A percentile compares a stretch with the other conserved stretches of the same genome.
These are phyloP conservation scores for Mycena metata DNA, from an alignment of 768 basidiomycete species.

Conservation along the genomic window DNA sequence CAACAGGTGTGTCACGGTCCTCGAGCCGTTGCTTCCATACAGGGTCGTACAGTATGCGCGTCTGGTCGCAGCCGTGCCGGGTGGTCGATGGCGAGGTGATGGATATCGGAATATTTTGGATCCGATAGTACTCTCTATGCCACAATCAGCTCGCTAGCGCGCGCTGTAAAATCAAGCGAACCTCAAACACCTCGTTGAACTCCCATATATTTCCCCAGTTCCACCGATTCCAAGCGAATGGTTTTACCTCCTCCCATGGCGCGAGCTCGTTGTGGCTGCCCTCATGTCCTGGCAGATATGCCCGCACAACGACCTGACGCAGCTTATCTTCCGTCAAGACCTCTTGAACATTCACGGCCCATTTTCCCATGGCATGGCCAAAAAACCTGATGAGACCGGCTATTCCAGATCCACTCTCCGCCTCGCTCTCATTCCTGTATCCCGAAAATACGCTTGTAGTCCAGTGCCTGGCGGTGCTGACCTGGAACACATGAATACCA, in stretches of 20 bases:
- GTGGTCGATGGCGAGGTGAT: slow-evolving; percentile 71
- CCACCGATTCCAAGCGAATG: slow-evolving; percentile 64
- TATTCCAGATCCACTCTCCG: too few relatives aligned
- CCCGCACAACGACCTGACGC: slow-evolving; percentile 67
- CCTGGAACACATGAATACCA: neutral
- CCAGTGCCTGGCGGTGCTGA: slow-evolving; percentile 80
- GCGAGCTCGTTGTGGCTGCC: slow-evolving; percentile 64
- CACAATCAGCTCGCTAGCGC: slow-evolving; percentile 20
- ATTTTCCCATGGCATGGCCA: slow-evolving; percentile 65
- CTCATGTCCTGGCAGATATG: slow-evolving; percentile 77
- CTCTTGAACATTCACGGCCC: slow-evolving; percentile 66
- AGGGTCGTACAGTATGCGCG: too few relatives aligned
- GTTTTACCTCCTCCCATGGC: slow-evolving; percentile 62
- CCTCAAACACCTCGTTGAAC: slow-evolving; percentile 73
- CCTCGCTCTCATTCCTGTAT: slow-evolving; percentile 50
- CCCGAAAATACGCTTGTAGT: slow-evolving; percentile 66
- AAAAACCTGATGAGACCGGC: slow-evolving; percentile 70
- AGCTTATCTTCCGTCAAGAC: slow-evolving; percentile 53
- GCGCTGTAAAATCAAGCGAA: slow-evolving; percentile 42
- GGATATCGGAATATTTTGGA: slow-evolving; percentile 65
- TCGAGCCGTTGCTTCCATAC: too few relatives aligned
- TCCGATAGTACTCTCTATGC: slow-evolving; percentile 57
- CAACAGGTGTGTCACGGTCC: too few relatives aligned
- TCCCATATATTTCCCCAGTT: slow-evolving; percentile 75
- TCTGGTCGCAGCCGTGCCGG: slow-evolving; percentile 76